Evolutionary conservation across 2,329 filamentous ascomycete species (phyloP), one percentile per base, ranked within the genome.

Genomic region (Nemania diffusa): DNA sequence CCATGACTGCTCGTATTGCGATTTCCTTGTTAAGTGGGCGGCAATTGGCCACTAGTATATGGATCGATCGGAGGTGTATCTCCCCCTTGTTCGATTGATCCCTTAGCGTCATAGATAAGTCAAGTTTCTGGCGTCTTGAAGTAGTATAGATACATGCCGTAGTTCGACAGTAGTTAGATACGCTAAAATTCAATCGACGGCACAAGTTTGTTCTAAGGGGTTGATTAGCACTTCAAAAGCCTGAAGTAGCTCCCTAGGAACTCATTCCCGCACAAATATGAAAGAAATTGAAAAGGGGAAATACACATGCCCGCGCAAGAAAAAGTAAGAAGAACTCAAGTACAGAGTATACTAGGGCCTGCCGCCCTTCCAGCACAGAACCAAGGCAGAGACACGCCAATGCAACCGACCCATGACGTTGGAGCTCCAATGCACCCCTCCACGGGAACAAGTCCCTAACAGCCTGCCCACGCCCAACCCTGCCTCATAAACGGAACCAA

Each of bases 31-130:
- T 32, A 50, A 52, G 37, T 27, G 57, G 65, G 62, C 52, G 66
- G 58, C 62, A 68, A 68, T 68, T 58, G 62, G 62, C 62, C 56
- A 67, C 42, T 67, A 42, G 50, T 50, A 34, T 60, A n/a, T 51
- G 32, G 65, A 27, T 60, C 56, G 65, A 48, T 61, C 65, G 65
- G 65, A 65, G 65, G 46, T 65, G 55, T 48, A 34, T 34, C 29
- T 63, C 62, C 57, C 56, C 65, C 61, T 13, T 24, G 56, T 27
- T 37, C 50, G 24, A 48, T 40, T 46, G 64, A 64, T 60, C 55
- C 15, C 40, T 56, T 63, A 17, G 50, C 50, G 51, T 46, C 40
- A 42, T 42, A 22, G 2, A 40, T 51, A 50, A 40, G 37, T 40
- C 37, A 40, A 15, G 37, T 40, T 40, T 40, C 37, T 40, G 37